phyloP scores from a whole-genome alignment of 192 early-diverging fungal genomes.

The Coemansia aciculifera region DNA sequence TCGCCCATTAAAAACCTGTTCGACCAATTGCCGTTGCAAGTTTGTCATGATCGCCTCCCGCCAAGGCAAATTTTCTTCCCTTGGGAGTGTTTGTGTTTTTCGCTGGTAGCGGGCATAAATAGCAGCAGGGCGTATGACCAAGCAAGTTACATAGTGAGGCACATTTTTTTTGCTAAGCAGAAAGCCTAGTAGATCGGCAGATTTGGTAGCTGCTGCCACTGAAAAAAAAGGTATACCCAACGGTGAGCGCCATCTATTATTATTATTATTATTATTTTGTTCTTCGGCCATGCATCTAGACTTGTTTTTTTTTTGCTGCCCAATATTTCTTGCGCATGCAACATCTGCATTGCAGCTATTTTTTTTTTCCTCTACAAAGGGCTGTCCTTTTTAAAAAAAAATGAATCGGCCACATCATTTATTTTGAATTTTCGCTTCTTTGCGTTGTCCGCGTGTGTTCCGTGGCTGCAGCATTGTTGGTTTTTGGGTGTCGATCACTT shows the following conservation, averaged over 20 bases:
- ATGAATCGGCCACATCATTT: neutral
- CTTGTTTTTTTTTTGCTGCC: neutral
- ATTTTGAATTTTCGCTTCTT: neutral
- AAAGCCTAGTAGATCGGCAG: neutral
- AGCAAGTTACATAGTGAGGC: neutral
- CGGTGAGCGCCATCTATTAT: neutral
- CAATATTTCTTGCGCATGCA: neutral
- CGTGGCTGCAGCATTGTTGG: slow-evolving; percentile 1
- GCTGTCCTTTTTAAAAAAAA: neutral
- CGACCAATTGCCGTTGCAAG: neutral
- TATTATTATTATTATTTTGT: neutral
- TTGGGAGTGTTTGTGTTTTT: neutral
- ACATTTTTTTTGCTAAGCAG: neutral
- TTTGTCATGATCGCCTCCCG: neutral
- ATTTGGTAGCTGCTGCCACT: neutral
- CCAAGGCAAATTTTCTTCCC: neutral
- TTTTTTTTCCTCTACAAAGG: slow-evolving; percentile 2
- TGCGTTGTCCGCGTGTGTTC: neutral
- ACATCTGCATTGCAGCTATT: neutral
- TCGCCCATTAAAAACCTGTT: neutral
- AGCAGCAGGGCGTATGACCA: neutral
- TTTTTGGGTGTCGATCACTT: neutral
- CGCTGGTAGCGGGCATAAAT: neutral
- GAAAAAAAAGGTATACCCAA: neutral
- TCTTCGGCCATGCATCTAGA: neutral